Percentiles rank a stretch among this genome's conserved stretches.
These are phyloP conservation scores for Alopecurus myosuroides DNA, from an alignment of 176 grass and related monocot genomes.

Conservation along the genomic window DNA sequence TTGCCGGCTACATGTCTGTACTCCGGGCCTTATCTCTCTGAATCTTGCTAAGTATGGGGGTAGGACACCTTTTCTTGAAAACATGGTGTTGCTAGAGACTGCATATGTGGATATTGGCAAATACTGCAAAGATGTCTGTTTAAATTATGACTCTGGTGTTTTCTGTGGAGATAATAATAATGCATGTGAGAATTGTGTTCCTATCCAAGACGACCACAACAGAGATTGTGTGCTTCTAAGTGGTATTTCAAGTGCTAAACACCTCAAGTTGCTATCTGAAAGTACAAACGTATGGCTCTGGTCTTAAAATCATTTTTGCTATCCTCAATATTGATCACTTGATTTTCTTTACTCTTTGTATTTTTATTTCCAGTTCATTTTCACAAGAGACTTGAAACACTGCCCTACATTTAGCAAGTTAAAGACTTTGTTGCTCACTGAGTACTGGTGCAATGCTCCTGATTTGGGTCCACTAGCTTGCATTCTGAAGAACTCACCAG, in stretches of 20 bases:
- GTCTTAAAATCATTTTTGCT: neutral
- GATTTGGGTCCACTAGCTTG: too few relatives aligned
- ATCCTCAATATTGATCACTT: neutral
- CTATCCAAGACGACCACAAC: neutral
- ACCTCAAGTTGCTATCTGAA: neutral
- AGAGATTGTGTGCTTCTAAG: neutral
- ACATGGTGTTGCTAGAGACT: neutral
- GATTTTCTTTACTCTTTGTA: too few relatives aligned
- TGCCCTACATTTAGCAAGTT: too few relatives aligned
- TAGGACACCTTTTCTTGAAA: neutral
- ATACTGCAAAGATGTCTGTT: neutral
- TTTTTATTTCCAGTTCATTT: too few relatives aligned
- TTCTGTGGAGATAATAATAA: neutral
- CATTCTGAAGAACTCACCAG: too few relatives aligned
- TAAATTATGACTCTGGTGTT: neutral
- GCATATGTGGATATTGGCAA: neutral
- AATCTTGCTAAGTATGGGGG: accelerated
- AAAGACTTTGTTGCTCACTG: too few relatives aligned
- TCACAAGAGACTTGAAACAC: too few relatives aligned
- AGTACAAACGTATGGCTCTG: neutral
- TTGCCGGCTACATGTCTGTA: neutral
- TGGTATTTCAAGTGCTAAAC: conserved; percentile 4
- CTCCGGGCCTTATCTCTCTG: neutral
- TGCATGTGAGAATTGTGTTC: neutral
- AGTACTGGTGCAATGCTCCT: too few relatives aligned